Conservation (phyloP, 2,329 filamentous ascomycete genomes). For the Phaeosphaeria sp. region DNA sequence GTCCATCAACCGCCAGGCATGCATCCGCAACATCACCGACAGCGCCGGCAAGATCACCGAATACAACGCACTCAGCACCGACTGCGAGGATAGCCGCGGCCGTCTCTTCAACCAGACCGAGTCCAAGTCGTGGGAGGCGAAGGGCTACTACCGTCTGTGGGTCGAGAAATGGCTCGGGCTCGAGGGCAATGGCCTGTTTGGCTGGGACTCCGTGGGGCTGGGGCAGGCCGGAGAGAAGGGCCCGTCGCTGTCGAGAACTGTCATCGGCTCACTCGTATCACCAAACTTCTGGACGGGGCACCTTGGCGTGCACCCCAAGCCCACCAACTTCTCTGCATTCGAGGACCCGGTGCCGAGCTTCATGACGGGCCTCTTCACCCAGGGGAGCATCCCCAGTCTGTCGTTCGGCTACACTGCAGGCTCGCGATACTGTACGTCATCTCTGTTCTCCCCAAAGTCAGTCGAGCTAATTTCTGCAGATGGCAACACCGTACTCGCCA, state of each 20-base stretch:
- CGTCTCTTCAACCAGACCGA: conserved; percentile 61
- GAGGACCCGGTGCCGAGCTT: conserved; percentile 63
- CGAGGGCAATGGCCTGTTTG: conserved; percentile 69
- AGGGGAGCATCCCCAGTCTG: conserved; percentile 70
- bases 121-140: conserved; percentile 65
- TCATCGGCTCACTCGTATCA: conserved; percentile 50
- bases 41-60: conserved; percentile 51
- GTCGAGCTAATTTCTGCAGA: conserved; percentile 28
- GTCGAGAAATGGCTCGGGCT: conserved; percentile 64
- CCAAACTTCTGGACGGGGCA: conserved; percentile 55
- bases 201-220: conserved; percentile 58
- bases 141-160: conserved; percentile 68
- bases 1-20: conserved; percentile 59
- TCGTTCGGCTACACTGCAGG: conserved; percentile 80
- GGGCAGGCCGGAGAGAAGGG: conserved; percentile 49
- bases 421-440: conserved; percentile 69
- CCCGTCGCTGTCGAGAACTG: conserved; percentile 52
- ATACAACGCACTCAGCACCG: conserved; percentile 24
- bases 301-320: conserved; percentile 57
- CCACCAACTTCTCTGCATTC: conserved; percentile 60
- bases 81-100: conserved; percentile 65
- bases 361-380: conserved; percentile 59
- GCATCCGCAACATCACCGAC: conserved; percentile 40
- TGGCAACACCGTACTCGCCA: conserved; percentile 46
- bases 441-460: not conserved